Base-by-base conservation (phyloP, 768 basidiomycete species). In the Mycena sanguinolenta region DNA sequence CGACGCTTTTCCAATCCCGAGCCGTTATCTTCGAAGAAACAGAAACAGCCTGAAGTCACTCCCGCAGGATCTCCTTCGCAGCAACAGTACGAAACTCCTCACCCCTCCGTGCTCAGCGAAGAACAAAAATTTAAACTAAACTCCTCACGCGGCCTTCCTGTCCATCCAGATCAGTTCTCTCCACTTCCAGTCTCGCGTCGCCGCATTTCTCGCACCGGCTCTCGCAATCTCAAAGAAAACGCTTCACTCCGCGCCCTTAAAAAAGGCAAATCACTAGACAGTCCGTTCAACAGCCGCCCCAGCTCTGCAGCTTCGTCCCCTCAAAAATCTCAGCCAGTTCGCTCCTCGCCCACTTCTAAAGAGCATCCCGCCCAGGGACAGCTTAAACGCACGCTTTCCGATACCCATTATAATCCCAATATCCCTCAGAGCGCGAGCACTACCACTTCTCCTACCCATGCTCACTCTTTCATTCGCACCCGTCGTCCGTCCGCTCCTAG, bases 261-360 rank as follows among this genome's bases (percentile, higher is more conserved):
- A 36, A 58, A 65, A 42, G 23, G 12, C 28, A 27, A 69, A 65
- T 42, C 67, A n/a, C 82, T 87, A 27, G 83, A 80, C 14, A 87
- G 85, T 28, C 86, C 87, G 2, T 88, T 87, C 73, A 79, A 75
- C 58, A 86, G 86, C 52, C 81, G 83, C 50, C 84, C 86, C 21
- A 76, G 75, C 39, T 87, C 87, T 60, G 76, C 80, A 50, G 65
- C 77, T 32, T 65, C 82, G 27, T 85, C 84, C 58, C 83, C 84
- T 8, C 79, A 78, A 65, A 74, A 71, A 49, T 54, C 77, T 46
- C 61, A 60, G 13, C 34, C 57, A 42, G 17, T 25, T 42, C 39
- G 27, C 25, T 27, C 13, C 12, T 49, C 36, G 13, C 34, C 30
- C 34, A 10, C 2, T n/a, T 50, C 50, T 32, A 21, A 28, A n/a